These are phyloP conservation scores for Exophiala sp. DNA, from an alignment of 2,329 filamentous ascomycete genomes.

Conservation along the genomic window DNA sequence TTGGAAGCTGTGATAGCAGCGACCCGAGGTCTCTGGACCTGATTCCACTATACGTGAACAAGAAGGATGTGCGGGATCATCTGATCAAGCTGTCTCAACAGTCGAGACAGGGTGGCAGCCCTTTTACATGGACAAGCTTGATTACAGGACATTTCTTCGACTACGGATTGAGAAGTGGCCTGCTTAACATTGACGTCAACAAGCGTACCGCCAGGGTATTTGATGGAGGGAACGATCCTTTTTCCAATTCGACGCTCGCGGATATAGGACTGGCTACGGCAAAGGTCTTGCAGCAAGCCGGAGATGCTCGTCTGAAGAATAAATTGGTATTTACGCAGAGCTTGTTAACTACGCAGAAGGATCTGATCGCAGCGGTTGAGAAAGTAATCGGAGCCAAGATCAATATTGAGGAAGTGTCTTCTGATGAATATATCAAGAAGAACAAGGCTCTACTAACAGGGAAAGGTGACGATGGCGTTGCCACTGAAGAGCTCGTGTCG, in stretches of 20 bases:
- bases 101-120: not conserved
- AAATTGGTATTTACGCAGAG: not conserved
- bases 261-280: slow-evolving; percentile 6
- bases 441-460: not conserved
- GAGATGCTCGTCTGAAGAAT: slow-evolving; percentile 4
- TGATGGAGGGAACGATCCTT: slow-evolving; percentile 4
- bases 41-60: not conserved
- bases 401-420: not conserved
- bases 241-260: slow-evolving; percentile 6
- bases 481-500: slow-evolving; percentile 6
- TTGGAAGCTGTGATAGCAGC: slow-evolving; percentile 9
- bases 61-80: not conserved
- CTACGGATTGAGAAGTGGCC: slow-evolving; percentile 6
- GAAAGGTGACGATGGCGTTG: not conserved
- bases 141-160: slow-evolving; percentile 17
- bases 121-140: slow-evolving; percentile 9
- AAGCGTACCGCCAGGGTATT: slow-evolving; percentile 6
- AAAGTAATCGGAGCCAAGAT: not conserved
- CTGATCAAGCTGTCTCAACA: not conserved
- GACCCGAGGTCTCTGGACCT: not conserved
- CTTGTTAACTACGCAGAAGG: not conserved
- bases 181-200: slow-evolving; percentile 6
- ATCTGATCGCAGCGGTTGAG: not conserved
- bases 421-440: not conserved
- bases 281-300: not conserved